Evolutionary conservation across 192 early-diverging fungal genomes (phyloP).

Genomic region (Coemansia sp.): DNA sequence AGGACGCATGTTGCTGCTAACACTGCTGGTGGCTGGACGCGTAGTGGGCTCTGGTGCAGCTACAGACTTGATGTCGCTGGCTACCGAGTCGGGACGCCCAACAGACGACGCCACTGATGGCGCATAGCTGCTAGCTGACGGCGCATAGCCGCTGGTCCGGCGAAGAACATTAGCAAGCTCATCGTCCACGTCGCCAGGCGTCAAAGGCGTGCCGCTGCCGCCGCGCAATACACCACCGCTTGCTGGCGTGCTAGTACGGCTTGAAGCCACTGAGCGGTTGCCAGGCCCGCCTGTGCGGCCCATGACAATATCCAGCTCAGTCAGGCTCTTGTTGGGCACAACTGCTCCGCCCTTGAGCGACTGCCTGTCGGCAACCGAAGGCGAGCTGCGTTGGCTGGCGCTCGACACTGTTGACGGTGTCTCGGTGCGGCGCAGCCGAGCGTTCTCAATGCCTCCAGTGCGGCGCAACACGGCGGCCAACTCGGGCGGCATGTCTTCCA

Average conservation of each 20-base stretch:
- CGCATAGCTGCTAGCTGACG: slow-evolving; percentile 38
- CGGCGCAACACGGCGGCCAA: slow-evolving; percentile 49
- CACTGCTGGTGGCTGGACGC: slow-evolving; percentile 15
- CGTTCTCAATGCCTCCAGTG: slow-evolving; percentile 44
- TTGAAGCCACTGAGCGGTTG: slow-evolving; percentile 18
- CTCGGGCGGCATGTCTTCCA: slow-evolving; percentile 52
- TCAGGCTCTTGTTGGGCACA: slow-evolving; percentile 29
- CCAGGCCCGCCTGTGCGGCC: slow-evolving; percentile 43
- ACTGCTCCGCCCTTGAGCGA: slow-evolving; percentile 7
- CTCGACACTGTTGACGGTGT: slow-evolving; percentile 14
- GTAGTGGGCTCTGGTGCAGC: slow-evolving; percentile 20
- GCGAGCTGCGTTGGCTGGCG: slow-evolving; percentile 8
- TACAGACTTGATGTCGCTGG: slow-evolving; percentile 38
- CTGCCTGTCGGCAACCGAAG: slow-evolving; percentile 1
- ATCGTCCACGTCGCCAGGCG: slow-evolving; percentile 37
- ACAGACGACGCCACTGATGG: slow-evolving; percentile 24
- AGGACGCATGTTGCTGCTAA: slow-evolving; percentile 16
- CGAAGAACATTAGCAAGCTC: slow-evolving; percentile 56
- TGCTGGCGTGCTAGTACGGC: slow-evolving; percentile 19
- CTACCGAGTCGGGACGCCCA: slow-evolving; percentile 28
- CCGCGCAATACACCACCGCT: slow-evolving; percentile 28
- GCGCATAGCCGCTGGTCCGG: slow-evolving; percentile 52
- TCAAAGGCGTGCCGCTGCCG: slow-evolving; percentile 30
- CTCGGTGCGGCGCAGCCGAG: slow-evolving; percentile 33
- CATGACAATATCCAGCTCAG: slow-evolving; percentile 57